Evolutionary conservation across 2,329 filamentous ascomycete species (phyloP).

Genomic region (Penicillium oxalicum): DNA sequence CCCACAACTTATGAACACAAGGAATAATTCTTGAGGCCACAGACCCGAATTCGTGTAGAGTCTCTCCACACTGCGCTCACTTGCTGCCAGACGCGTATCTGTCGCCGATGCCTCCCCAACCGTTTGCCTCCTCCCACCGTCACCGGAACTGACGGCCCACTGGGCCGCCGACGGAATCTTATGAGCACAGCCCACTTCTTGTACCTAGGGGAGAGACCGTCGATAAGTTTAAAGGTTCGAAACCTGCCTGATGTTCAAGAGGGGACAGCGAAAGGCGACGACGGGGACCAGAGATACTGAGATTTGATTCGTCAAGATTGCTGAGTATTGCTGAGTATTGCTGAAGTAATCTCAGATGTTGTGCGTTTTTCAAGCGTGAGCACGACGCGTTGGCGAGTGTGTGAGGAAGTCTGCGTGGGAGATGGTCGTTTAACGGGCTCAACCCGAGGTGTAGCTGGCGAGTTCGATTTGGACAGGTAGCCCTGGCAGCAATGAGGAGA

Average conservation of each 20-base stretch:
- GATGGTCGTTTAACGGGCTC: no score
- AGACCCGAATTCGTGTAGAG: neutral
- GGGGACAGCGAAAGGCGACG: constrained; percentile 6
- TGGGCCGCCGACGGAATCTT: constrained; percentile 20
- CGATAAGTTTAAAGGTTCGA: neutral
- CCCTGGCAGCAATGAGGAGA: no score
- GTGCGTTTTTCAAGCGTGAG: no score
- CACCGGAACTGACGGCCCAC: constrained; percentile 20
- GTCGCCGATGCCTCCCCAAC: neutral
- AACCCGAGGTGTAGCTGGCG: no score
- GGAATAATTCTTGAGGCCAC: neutral
- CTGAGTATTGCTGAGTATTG: no score
- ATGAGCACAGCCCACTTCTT: constrained; percentile 5
- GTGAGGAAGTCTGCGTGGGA: no score
- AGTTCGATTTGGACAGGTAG: no score
- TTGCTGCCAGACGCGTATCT: neutral
- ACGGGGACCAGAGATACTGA: neutral
- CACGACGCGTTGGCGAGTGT: no score
- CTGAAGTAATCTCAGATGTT: no score
- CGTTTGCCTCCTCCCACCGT: constrained; percentile 11
- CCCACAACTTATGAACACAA: no score
- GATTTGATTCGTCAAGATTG: no score
- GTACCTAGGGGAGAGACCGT: neutral
- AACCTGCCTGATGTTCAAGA: no score
- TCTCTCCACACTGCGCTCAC: neutral